phyloP scores from a whole-genome alignment of 208 protist species.

The Wallacemonas sp. region DNA sequence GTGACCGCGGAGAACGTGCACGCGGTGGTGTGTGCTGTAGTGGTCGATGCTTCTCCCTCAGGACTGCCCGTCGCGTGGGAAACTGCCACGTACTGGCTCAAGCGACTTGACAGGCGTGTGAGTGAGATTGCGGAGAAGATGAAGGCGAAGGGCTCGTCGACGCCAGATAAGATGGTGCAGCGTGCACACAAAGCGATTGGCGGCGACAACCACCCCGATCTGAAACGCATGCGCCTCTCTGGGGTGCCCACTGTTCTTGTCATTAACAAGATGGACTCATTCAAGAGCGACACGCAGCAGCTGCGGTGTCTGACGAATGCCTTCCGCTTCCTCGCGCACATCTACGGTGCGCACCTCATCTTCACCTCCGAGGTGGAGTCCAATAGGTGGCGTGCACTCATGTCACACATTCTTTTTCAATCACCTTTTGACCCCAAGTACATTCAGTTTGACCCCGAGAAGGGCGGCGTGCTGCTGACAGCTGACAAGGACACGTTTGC shows the following conservation, averaged over 20 bases:
- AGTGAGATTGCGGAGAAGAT: slow-evolving; percentile 73
- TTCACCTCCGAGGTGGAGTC: slow-evolving; percentile 67
- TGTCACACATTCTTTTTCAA: slow-evolving; percentile 81
- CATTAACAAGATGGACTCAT: slow-evolving; percentile 83
- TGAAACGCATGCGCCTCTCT: slow-evolving; percentile 70
- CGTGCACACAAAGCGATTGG: slow-evolving; percentile 67
- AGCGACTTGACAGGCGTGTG: slow-evolving; percentile 67
- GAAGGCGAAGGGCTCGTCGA: slow-evolving; percentile 70
- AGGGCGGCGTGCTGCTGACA: slow-evolving; percentile 64
- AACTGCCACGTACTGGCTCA: slow-evolving; percentile 72
- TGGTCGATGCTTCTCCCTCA: slow-evolving; percentile 65
- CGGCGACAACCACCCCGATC: slow-evolving; percentile 70
- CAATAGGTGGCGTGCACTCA: slow-evolving; percentile 57
- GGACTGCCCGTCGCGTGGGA: slow-evolving; percentile 62
- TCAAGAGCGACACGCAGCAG: slow-evolving; percentile 43
- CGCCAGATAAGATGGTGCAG: slow-evolving; percentile 74
- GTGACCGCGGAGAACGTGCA: slow-evolving; percentile 88
- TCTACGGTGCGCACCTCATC: slow-evolving; percentile 77
- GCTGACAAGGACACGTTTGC: slow-evolving; percentile 80
- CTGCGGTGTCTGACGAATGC: slow-evolving; percentile 63
- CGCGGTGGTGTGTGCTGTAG: slow-evolving; percentile 61
- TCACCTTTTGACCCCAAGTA: slow-evolving; percentile 68
- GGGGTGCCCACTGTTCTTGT: slow-evolving; percentile 87
- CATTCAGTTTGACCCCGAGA: slow-evolving; percentile 71
- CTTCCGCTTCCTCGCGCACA: slow-evolving; percentile 81